Evolutionary conservation across 225 moss, liverwort and hornwort species (phyloP).

Genomic region (Lunularia cruciata): DNA sequence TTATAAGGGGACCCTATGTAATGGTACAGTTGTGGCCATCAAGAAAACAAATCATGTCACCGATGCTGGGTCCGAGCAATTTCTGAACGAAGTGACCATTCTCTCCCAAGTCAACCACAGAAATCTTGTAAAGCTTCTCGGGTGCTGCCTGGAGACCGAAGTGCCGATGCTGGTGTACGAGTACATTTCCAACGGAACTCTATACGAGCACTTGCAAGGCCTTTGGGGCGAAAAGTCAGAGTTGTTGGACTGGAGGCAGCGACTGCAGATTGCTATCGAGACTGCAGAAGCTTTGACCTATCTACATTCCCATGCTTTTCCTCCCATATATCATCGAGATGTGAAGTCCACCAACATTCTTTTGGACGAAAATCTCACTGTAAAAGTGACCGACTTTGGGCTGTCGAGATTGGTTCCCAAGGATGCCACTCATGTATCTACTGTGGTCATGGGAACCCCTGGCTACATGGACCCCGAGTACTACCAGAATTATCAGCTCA

Average conservation of each 20-base stretch:
- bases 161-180: slow-evolving; percentile 59
- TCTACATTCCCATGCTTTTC: slow-evolving; percentile 46
- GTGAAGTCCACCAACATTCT: slow-evolving; percentile 57
- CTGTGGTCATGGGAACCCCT: slow-evolving; percentile 45
- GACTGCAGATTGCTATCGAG: slow-evolving; percentile 43
- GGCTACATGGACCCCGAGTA: slow-evolving; percentile 59
- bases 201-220: slow-evolving; percentile 46
- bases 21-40: slow-evolving; percentile 31
- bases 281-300: slow-evolving; percentile 47
- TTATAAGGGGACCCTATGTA: slow-evolving; percentile 33
- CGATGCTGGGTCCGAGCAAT: slow-evolving; percentile 34
- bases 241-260: slow-evolving; percentile 34
- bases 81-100: slow-evolving; percentile 48
- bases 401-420: slow-evolving; percentile 43
- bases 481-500: slow-evolving; percentile 44
- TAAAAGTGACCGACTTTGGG: slow-evolving; percentile 51
- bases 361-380: slow-evolving; percentile 31
- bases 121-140: slow-evolving; percentile 59
- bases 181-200: slow-evolving; percentile 57
- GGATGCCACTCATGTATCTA: slow-evolving; percentile 49
- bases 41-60: slow-evolving; percentile 20
- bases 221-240: slow-evolving; percentile 9
- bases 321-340: slow-evolving; percentile 53
- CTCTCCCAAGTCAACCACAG: slow-evolving; percentile 56
- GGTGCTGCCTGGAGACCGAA: slow-evolving; percentile 61